Evolutionary conservation across 192 early-diverging fungal species (phyloP).

Genomic region (Dispira simplex): DNA sequence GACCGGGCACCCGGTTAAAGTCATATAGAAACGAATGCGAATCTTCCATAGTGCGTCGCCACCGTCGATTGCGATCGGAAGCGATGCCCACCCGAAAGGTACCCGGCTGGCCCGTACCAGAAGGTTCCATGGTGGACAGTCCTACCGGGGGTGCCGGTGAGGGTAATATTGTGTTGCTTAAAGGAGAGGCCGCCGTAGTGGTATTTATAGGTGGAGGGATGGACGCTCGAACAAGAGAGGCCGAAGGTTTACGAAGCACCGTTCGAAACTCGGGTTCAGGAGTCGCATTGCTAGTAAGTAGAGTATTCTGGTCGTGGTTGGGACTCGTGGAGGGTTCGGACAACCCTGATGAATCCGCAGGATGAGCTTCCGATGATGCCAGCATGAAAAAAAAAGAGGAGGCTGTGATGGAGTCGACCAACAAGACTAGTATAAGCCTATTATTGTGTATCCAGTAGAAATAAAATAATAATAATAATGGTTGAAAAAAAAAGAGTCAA

Average conservation of each 20-base stretch:
- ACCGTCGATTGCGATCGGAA: conserved; percentile 81
- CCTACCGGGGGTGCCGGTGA: conserved; percentile 1
- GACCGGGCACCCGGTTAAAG: conserved; percentile 62
- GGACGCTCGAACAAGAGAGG: neutral
- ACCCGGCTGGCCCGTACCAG: conserved; percentile 4
- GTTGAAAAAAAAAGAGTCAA: too few relatives aligned
- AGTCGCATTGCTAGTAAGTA: neutral
- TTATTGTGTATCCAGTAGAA: too few relatives aligned
- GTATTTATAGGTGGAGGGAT: conserved; percentile 8
- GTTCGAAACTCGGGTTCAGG: neutral
- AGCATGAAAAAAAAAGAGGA: too few relatives aligned
- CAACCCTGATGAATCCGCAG: too few relatives aligned
- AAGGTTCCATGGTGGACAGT: neutral
- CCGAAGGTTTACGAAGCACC: neutral
- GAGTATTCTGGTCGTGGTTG: neutral
- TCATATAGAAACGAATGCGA: conserved; percentile 75
- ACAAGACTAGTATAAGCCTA: too few relatives aligned
- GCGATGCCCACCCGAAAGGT: conserved; percentile 49
- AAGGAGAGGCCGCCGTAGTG: neutral
- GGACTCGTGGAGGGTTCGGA: neutral
- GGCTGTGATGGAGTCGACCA: too few relatives aligned
- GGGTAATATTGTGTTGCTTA: neutral
- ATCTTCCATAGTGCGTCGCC: conserved; percentile 96
- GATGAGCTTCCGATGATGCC: too few relatives aligned
- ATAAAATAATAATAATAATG: too few relatives aligned